A percentile compares a stretch with the other conserved stretches of the same genome.
Conservation (phyloP, 306 rosid species). For the barrel medic (Medicago truncatula) region DNA sequence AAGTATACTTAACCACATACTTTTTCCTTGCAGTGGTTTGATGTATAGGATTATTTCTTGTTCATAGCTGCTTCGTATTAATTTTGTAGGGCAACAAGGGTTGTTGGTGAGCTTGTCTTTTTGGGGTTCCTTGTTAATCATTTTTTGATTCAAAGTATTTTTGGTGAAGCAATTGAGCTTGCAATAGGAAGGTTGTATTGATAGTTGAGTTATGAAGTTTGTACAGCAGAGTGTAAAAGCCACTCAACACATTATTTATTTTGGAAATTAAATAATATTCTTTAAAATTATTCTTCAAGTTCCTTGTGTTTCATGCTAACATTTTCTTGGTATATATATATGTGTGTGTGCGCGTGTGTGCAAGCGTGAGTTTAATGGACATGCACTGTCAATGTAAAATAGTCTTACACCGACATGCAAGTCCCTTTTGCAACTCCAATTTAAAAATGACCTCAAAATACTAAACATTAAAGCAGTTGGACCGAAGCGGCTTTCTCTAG, state of each 20-base stretch:
- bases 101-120: conserved; percentile 57
- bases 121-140: conserved; percentile 40
- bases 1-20: conserved; percentile 36
- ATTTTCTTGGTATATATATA: conserved; percentile 18
- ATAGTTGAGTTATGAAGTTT: conserved; percentile 61
- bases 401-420: no score
- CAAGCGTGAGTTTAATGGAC: no score
- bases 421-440: no score
- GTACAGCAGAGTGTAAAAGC: conserved; percentile 82
- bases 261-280: conserved; percentile 52
- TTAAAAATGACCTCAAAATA: background rate
- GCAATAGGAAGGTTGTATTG: conserved; percentile 66
- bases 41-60: conserved; percentile 54
- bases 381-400: no score
- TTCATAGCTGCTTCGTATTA: conserved; percentile 58
- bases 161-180: conserved; percentile 56
- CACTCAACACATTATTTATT: conserved; percentile 49
- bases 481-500: background rate
- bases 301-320: background rate
- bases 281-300: background rate
- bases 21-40: conserved; percentile 52
- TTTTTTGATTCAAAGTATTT: conserved; percentile 49
- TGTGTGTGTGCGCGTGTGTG: no score
- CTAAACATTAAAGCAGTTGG: background rate
- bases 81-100: conserved; percentile 56